Evolutionary conservation across 805 yeast genomes (phyloP).

Genomic region (Diddensiella transvaalensis): DNA sequence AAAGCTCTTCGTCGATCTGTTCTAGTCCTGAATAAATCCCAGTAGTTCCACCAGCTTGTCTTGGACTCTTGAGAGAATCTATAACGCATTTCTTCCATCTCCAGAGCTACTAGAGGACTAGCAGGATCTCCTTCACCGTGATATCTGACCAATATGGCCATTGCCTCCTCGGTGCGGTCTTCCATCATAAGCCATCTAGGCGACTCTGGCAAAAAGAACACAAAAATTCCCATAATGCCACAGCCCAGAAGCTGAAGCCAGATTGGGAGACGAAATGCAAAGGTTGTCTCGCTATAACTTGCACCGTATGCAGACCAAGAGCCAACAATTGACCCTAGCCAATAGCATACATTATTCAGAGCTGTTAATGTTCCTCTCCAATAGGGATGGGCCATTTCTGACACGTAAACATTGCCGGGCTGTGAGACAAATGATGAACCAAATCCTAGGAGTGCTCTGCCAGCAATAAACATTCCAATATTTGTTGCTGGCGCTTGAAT

Average conservation of each 20-base stretch:
- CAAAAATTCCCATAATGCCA: slow-evolving; percentile 11
- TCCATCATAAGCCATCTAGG: slow-evolving; percentile 21
- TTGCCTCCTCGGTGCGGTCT: slow-evolving; percentile 7
- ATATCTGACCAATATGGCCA: slow-evolving; percentile 11
- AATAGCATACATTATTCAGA: slow-evolving; percentile 4
- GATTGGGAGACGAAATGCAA: slow-evolving; percentile 16
- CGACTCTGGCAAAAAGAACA: slow-evolving; percentile 18
- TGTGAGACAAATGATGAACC: slow-evolving; percentile 8
- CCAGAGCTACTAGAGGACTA: slow-evolving; percentile 10
- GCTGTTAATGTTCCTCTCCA: slow-evolving; percentile 6
- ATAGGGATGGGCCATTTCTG: slow-evolving; percentile 18
- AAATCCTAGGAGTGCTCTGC: slow-evolving; percentile 17
- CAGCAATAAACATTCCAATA: slow-evolving; percentile 8
- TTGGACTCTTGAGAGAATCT: slow-evolving; percentile 6
- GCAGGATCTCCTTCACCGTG: slow-evolving; percentile 15
- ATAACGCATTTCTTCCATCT: slow-evolving; percentile 12
- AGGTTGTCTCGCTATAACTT: slow-evolving; percentile 4
- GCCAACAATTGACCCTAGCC: neutral
- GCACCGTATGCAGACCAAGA: slow-evolving; percentile 17
- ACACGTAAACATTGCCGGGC: slow-evolving; percentile 14
- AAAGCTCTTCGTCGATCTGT: slow-evolving; percentile 5
- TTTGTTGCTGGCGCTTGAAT: slow-evolving; percentile 12
- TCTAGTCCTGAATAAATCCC: slow-evolving; percentile 14
- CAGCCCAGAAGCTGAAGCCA: slow-evolving; percentile 13
- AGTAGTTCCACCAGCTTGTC: slow-evolving; percentile 6